phyloP scores from a whole-genome alignment of 164 flowering plant species.

The Stephania yunnanensis region DNA sequence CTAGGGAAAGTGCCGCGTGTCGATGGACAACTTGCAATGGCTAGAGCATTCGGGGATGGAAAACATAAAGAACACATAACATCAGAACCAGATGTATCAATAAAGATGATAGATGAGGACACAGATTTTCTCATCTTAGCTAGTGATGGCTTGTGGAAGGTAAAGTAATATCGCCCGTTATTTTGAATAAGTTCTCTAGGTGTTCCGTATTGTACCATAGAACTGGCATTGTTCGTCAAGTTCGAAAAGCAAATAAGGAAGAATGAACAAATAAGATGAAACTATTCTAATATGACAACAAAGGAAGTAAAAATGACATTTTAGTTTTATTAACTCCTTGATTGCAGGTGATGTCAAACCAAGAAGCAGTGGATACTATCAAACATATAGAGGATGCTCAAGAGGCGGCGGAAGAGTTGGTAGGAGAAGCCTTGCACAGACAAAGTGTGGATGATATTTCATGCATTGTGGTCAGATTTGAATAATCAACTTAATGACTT shows the following conservation, averaged over 20 bases:
- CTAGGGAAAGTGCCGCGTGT: constrained; percentile 7
- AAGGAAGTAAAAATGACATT: background rate
- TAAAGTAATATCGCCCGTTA: background rate
- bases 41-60: constrained; percentile 9
- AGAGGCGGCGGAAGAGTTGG: constrained; percentile 7
- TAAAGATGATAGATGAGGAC: background rate
- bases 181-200: too few relatives aligned
- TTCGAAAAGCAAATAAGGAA: background rate
- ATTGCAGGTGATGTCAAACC: background rate
- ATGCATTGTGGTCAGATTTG: constrained; percentile 6
- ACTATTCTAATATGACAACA: background rate
- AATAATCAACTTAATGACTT: background rate
- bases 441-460: constrained; percentile 10
- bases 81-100: constrained; percentile 6
- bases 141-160: constrained; percentile 15
- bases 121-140: constrained; percentile 2
- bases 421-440: constrained; percentile 4
- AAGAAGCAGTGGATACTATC: background rate
- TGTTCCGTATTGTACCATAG: background rate
- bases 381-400: background rate
- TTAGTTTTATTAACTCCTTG: background rate
- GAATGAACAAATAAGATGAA: background rate
- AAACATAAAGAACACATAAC: constrained; percentile 5
- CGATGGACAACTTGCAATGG: constrained; percentile 15
- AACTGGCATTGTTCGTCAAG: background rate